A percentile compares a stretch with the other conserved stretches of the same genome.
Conservation (phyloP, 306 rosid species). For the Vachellia pachyceras region DNA sequence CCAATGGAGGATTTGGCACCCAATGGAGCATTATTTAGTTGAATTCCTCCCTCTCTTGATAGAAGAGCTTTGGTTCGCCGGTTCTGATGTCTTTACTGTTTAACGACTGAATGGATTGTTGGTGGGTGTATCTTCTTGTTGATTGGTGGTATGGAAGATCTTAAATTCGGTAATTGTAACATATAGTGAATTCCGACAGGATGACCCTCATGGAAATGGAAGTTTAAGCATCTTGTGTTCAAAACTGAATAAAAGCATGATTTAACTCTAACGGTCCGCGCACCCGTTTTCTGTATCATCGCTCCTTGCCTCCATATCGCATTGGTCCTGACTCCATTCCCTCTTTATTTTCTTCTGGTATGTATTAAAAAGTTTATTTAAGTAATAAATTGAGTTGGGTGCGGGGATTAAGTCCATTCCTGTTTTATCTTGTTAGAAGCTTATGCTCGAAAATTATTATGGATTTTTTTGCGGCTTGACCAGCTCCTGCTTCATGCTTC, state of each 20-base stretch:
- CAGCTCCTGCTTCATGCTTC: neutral
- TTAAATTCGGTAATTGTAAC: neutral
- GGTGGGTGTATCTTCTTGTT: neutral
- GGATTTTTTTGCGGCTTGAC: neutral
- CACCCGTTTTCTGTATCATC: neutral
- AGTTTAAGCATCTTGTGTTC: neutral
- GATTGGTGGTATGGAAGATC: neutral
- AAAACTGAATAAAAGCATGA: neutral
- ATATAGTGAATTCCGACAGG: conserved; percentile 4
- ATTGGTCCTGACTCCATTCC: neutral
- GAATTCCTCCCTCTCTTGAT: neutral
- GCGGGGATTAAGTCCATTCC: neutral
- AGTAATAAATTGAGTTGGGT: neutral
- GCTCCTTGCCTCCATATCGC: neutral
- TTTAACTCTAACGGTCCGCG: neutral
- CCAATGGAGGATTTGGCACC: conserved; percentile 84
- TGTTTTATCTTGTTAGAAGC: neutral
- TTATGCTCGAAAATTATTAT: neutral
- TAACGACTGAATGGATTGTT: neutral
- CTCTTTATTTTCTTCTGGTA: neutral
- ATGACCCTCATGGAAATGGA: conserved; percentile 3
- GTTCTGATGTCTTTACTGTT: neutral
- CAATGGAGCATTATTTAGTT: conserved; percentile 50
- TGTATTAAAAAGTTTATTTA: neutral
- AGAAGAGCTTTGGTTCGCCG: neutral